These are phyloP conservation scores for Cydonia oblonga DNA, from an alignment of 331 rosid species.

Conservation along the genomic window DNA sequence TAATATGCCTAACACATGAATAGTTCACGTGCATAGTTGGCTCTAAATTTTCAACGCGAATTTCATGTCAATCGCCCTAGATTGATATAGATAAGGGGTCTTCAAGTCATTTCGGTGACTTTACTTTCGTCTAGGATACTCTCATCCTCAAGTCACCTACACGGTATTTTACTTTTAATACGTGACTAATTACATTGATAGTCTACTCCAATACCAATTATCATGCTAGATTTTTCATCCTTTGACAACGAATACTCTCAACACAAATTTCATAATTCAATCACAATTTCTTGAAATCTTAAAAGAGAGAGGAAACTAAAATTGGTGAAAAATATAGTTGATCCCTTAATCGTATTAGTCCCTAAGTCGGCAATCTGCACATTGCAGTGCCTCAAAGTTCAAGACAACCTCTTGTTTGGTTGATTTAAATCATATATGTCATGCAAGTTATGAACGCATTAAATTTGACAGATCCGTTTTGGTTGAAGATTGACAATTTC, in stretches of 20 bases:
- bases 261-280: neutral
- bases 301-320: neutral
- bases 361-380: neutral
- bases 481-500: neutral
- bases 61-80: neutral
- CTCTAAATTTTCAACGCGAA: neutral
- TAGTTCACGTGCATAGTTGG: no score
- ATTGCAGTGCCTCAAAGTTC: neutral
- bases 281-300: neutral
- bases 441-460: neutral
- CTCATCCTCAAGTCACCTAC: neutral
- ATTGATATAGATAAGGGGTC: neutral
- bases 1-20: no score
- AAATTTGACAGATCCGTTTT: neutral
- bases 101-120: neutral
- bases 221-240: neutral
- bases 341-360: neutral
- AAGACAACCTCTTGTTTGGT: neutral
- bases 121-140: neutral
- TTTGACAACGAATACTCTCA: neutral
- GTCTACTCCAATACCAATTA: neutral
- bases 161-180: no score
- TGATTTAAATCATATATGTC: neutral
- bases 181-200: neutral
- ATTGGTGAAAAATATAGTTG: neutral